These are phyloP conservation scores for Cyberlindnera samutprakarnensis DNA, from an alignment of 805 yeast species.

Conservation along the genomic window DNA sequence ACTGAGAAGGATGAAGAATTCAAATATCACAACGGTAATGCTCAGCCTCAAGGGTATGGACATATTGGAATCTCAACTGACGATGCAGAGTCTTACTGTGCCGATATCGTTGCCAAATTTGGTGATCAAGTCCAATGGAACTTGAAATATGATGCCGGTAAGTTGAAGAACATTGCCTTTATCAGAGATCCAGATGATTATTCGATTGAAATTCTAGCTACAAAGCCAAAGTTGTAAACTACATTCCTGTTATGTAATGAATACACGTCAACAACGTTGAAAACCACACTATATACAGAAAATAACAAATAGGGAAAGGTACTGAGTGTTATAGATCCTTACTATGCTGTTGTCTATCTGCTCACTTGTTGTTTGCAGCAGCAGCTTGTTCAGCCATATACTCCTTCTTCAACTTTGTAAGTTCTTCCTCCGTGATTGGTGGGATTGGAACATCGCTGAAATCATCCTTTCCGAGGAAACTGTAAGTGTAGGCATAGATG, in stretches of 20 bases:
- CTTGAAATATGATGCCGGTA: slow-evolving; percentile 47
- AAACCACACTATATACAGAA: no score
- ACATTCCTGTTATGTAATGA: no score
- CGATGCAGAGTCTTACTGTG: slow-evolving; percentile 51
- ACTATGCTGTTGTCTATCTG: no score
- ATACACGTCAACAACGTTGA: no score
- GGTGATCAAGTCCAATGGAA: slow-evolving; percentile 55
- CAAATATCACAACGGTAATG: slow-evolving; percentile 79
- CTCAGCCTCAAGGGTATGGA: slow-evolving; percentile 74
- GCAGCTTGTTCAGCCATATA: slow-evolving; percentile 39
- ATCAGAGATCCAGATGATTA: slow-evolving; percentile 89
- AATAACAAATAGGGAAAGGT: no score
- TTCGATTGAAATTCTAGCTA: slow-evolving; percentile 63
- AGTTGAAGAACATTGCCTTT: slow-evolving; percentile 57
- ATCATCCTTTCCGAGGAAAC: slow-evolving; percentile 66
- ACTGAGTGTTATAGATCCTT: no score
- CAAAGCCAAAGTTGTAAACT: slow-evolving; percentile 14
- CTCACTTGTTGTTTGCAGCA: not conserved
- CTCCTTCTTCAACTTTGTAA: slow-evolving; percentile 64
- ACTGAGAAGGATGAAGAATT: slow-evolving; percentile 75
- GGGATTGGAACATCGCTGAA: slow-evolving; percentile 92
- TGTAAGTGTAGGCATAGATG: slow-evolving; percentile 59
- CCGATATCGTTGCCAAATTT: slow-evolving; percentile 35
- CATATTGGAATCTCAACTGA: slow-evolving; percentile 72
- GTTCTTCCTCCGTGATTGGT: slow-evolving; percentile 74